phyloP scores from a whole-genome alignment of 345 rosid species.

The Eucalyptus erythrocorys region DNA sequence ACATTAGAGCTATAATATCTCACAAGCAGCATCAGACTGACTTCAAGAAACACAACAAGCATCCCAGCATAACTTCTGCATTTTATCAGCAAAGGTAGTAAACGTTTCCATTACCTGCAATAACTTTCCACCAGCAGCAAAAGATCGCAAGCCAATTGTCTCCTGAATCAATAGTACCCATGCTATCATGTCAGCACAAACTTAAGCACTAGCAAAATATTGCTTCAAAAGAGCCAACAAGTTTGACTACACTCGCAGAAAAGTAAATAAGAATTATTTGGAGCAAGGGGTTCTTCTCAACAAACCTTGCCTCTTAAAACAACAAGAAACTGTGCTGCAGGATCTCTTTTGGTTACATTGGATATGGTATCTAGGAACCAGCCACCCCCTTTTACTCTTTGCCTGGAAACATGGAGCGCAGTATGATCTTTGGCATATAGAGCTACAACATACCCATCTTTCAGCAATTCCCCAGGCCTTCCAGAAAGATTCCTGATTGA shows the following conservation, averaged over 20 bases:
- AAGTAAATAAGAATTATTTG: background rate
- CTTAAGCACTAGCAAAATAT: background rate
- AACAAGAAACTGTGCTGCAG: conserved; percentile 95
- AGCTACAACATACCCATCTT: conserved; percentile 88
- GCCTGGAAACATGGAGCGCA: conserved; percentile 78
- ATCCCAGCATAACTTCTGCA: background rate
- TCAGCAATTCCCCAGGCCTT: conserved; percentile 48
- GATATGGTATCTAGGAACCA: conserved; percentile 93
- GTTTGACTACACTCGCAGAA: background rate
- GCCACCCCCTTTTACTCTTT: conserved; percentile 93
- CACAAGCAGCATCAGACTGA: background rate
- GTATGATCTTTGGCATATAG: conserved; percentile 65
- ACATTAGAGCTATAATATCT: background rate
- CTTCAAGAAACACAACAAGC: background rate
- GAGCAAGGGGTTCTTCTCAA: background rate
- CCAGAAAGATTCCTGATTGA: conserved; percentile 43
- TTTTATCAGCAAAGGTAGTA: background rate
- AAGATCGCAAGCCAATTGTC: conserved; percentile 92
- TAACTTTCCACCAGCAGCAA: conserved; percentile 99
- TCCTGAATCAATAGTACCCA: conserved; percentile 32
- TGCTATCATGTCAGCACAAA: background rate
- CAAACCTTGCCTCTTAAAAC: conserved; percentile 81
- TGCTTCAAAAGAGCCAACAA: background rate
- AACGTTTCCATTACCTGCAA: conserved; percentile 53
- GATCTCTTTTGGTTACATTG: conserved; percentile 87